phyloP scores from a whole-genome alignment of 768 basidiomycete genomes.

The Serpula lacrymans region DNA sequence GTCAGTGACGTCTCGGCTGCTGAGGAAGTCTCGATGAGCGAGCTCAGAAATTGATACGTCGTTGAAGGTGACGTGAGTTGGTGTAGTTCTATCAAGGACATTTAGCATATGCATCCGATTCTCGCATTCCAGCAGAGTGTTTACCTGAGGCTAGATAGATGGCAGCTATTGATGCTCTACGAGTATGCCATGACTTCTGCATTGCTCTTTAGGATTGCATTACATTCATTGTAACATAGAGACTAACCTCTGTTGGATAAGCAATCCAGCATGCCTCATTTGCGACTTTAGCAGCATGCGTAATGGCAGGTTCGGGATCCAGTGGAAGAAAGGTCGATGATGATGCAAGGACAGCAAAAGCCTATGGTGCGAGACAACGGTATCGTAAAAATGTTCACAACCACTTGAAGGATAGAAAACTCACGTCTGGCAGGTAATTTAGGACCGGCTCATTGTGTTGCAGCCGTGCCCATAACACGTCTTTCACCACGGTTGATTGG shows the following conservation, averaged over 20 bases:
- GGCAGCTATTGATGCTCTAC: constrained; percentile 59
- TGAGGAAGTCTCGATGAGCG: constrained; percentile 51
- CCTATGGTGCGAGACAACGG: constrained; percentile 40
- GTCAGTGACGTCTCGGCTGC: constrained; percentile 42
- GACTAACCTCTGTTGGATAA: constrained; percentile 54
- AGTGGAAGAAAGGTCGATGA: constrained; percentile 47
- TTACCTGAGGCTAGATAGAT: constrained; percentile 74
- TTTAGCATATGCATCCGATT: neutral
- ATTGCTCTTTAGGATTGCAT: constrained; percentile 3
- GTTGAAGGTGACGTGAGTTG: constrained; percentile 77
- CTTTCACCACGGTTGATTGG: constrained; percentile 35
- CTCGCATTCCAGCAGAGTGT: constrained; percentile 6
- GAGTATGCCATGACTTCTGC: constrained; percentile 73
- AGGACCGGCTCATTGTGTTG: constrained; percentile 67
- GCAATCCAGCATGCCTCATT: constrained; percentile 65
- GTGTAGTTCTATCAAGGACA: constrained; percentile 54
- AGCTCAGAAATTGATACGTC: constrained; percentile 61
- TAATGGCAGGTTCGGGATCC: constrained; percentile 58
- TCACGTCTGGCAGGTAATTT: constrained; percentile 62
- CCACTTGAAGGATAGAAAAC: constrained; percentile 11
- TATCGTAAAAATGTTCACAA: neutral
- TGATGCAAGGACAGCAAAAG: constrained; percentile 65
- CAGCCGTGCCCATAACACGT: constrained; percentile 55
- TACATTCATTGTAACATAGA: neutral
- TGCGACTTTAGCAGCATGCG: constrained; percentile 60